These are phyloP conservation scores for Apiospora saccharicola DNA, from an alignment of 2,329 filamentous ascomycete species.

Conservation along the genomic window DNA sequence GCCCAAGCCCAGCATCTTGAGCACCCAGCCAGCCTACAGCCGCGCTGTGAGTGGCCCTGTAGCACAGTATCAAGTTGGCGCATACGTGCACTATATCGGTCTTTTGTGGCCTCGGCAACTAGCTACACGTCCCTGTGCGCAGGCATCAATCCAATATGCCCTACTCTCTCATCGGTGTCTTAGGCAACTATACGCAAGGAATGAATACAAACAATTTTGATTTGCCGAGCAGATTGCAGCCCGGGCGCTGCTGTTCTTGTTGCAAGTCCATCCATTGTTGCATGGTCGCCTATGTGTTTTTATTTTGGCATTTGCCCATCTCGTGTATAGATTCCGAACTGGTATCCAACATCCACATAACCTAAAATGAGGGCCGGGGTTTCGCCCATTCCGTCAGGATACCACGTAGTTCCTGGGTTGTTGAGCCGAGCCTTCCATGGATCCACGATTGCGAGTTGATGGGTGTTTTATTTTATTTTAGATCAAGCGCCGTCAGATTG, in stretches of 20 bases:
- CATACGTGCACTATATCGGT: background rate
- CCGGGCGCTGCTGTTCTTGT: background rate
- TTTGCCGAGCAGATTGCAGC: background rate
- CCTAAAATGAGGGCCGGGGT: constrained; percentile 20
- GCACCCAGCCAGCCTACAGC: background rate
- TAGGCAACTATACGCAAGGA: constrained; percentile 5
- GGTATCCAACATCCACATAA: constrained; percentile 12
- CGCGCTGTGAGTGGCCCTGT: background rate
- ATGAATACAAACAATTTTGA: background rate
- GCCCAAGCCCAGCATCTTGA: background rate
- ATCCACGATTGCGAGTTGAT: constrained; percentile 8
- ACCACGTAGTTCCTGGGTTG: constrained; percentile 13
- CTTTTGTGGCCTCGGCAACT: background rate
- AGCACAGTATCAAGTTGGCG: background rate
- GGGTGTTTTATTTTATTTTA: constrained; percentile 21
- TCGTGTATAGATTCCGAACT: constrained; percentile 7
- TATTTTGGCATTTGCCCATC: background rate
- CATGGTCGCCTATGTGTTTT: background rate
- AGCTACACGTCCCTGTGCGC: constrained; percentile 17
- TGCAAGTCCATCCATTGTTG: too few relatives aligned
- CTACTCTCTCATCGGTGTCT: constrained; percentile 1
- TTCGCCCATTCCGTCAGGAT: constrained; percentile 20
- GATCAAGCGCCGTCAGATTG: constrained; percentile 18
- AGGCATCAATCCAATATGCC: background rate
- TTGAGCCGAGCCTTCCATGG: constrained; percentile 7